These are phyloP conservation scores for Babesia bovis DNA, from an alignment of 169 alveolate species.

Conservation along the genomic window DNA sequence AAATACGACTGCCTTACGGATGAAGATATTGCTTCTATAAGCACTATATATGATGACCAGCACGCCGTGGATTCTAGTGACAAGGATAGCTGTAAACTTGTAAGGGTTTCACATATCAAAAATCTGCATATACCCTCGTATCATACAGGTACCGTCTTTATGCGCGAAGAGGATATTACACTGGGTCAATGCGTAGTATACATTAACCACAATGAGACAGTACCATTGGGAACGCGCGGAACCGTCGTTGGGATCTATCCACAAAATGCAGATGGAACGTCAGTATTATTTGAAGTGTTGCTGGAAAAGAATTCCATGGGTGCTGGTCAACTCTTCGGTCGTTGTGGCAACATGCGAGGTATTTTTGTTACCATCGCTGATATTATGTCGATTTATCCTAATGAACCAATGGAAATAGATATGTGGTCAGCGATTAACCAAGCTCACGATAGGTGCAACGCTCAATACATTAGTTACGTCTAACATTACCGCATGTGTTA, in stretches of 20 bases:
- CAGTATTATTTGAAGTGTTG: constrained; percentile 31
- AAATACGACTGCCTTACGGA: constrained; percentile 29
- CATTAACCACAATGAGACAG: constrained; percentile 45
- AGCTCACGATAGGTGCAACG: constrained; percentile 36
- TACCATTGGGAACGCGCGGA: constrained; percentile 65
- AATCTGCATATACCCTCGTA: constrained; percentile 61
- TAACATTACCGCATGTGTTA: no score
- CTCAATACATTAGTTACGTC: constrained; percentile 37
- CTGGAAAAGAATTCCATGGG: constrained; percentile 23
- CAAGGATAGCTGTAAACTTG: constrained; percentile 9
- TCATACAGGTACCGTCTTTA: constrained; percentile 15
- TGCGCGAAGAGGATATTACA: constrained; percentile 9
- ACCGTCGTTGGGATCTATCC: constrained; percentile 64
- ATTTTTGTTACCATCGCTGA: constrained; percentile 38
- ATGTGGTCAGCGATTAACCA: constrained; percentile 15
- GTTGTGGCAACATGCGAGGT: constrained; percentile 65
- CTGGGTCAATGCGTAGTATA: constrained; percentile 66
- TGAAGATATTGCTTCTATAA: constrained; percentile 1
- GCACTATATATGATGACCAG: constrained; percentile 11
- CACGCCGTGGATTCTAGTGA: not conserved
- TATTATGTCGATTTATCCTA: constrained; percentile 19
- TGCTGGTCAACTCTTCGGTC: constrained; percentile 47
- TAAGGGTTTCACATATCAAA: constrained; percentile 42
- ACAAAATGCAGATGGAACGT: constrained; percentile 23
- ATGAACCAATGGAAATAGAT: not conserved